phyloP scores from a whole-genome alignment of 1,139 yeast genomes.

The Geotrichum carabidarum region DNA sequence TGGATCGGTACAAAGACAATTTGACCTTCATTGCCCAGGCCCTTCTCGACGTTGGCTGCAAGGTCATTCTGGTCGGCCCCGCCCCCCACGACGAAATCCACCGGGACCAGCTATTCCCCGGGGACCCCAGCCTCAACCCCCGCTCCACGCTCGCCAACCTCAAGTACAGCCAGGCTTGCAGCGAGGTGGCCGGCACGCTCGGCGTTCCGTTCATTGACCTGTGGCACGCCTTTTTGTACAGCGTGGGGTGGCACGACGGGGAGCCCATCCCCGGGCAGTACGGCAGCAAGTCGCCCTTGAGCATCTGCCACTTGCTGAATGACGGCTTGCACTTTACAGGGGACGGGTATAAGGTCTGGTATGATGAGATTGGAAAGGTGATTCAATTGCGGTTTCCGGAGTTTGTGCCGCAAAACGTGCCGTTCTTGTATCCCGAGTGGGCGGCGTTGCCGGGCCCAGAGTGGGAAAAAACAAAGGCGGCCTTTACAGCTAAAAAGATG shows the following conservation, averaged over 20 bases:
- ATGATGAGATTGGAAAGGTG: constrained; percentile 37
- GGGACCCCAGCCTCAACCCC: constrained; percentile 27
- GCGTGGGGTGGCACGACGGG: constrained; percentile 30
- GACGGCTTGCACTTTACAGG: constrained; percentile 73
- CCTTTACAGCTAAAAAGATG: neutral
- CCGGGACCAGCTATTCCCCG: constrained; percentile 20
- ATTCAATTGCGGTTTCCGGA: constrained; percentile 45
- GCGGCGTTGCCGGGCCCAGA: neutral
- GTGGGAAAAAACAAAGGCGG: neutral
- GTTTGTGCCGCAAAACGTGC: constrained; percentile 33
- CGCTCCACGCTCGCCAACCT: constrained; percentile 43
- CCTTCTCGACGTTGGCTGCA: constrained; percentile 42
- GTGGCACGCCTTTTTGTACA: constrained; percentile 42
- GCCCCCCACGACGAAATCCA: constrained; percentile 50
- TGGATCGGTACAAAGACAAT: constrained; percentile 48
- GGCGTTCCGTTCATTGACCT: constrained; percentile 52
- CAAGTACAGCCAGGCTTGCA: constrained; percentile 49
- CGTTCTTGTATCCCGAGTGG: constrained; percentile 41
- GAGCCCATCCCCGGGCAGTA: constrained; percentile 23
- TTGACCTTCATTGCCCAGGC: constrained; percentile 41
- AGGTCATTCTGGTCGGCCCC: constrained; percentile 58
- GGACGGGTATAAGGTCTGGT: constrained; percentile 49
- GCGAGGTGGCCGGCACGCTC: constrained; percentile 43
- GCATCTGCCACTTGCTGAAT: constrained; percentile 32
- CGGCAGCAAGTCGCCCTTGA: constrained; percentile 24